These are phyloP conservation scores for Globisporangium nagaii DNA, from an alignment of 352 stramenopile species.

Conservation along the genomic window DNA sequence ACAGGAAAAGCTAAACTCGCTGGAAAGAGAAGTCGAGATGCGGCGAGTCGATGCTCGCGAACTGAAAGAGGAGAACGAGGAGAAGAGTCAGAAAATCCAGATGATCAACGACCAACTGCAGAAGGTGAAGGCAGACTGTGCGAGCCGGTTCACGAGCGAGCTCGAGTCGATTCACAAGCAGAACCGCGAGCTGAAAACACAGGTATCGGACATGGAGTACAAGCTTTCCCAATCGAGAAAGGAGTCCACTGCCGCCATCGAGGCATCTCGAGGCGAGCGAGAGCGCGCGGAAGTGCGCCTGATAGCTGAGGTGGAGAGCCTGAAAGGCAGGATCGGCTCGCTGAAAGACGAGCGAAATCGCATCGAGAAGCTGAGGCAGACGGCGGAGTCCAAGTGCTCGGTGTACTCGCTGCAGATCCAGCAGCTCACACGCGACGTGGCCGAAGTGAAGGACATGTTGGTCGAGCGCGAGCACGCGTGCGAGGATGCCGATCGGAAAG, in stretches of 20 bases:
- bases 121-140: conserved; percentile 68
- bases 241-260: conserved; percentile 25
- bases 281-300: conserved; percentile 49
- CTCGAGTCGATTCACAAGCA: conserved; percentile 49
- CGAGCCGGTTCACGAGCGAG: conserved; percentile 39
- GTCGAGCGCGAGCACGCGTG: conserved; percentile 56
- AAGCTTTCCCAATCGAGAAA: conserved; percentile 36
- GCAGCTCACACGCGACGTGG: conserved; percentile 47
- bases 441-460: conserved; percentile 47
- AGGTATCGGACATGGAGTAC: conserved; percentile 47
- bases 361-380: conserved; percentile 40
- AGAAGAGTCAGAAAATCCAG: conserved; percentile 57
- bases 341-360: conserved; percentile 63
- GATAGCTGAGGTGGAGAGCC: conserved; percentile 53
- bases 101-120: conserved; percentile 68
- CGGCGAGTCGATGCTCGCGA: conserved; percentile 51
- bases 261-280: conserved; percentile 34
- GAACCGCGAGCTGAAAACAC: conserved; percentile 56
- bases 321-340: conserved; percentile 37
- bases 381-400: conserved; percentile 37
- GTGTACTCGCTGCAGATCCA: conserved; percentile 46
- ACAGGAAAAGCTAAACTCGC: conserved; percentile 28
- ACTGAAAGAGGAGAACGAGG: conserved; percentile 53
- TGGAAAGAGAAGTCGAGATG: conserved; percentile 62
- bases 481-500: conserved; percentile 66